These are phyloP conservation scores for Atkinsonella texensis DNA, from an alignment of 2,329 filamentous ascomycete genomes.

Conservation along the genomic window DNA sequence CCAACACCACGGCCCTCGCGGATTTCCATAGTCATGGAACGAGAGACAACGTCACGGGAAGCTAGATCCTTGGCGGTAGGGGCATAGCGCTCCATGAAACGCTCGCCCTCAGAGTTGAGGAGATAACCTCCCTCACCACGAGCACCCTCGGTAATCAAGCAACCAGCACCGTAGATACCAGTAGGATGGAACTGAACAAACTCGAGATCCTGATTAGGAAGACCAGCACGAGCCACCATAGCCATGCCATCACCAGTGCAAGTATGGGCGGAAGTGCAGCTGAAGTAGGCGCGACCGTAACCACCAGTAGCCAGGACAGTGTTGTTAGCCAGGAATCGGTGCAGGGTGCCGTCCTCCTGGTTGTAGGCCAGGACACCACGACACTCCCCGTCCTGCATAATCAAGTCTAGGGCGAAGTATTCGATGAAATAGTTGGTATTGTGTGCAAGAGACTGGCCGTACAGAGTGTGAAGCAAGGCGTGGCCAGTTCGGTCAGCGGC, in stretches of 20 bases:
- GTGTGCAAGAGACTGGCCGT: constrained; percentile 91
- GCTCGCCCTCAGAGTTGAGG: constrained; percentile 93
- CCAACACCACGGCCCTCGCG: constrained; percentile 95
- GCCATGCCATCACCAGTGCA: constrained; percentile 99
- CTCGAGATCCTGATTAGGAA: constrained; percentile 97
- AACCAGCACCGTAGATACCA: constrained; percentile 96
- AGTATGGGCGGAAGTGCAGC: constrained; percentile 94
- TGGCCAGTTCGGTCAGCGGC: constrained; percentile 95
- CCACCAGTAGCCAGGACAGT: constrained; percentile 95
- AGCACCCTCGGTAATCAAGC: constrained; percentile 94
- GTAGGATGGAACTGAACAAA: constrained; percentile 99
- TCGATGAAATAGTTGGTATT: constrained; percentile 99
- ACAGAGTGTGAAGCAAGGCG: constrained; percentile 94
- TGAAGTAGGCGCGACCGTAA: constrained; percentile 97
- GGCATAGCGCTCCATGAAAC: constrained; percentile 98
- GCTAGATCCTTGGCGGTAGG: constrained; percentile 97
- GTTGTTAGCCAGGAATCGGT: constrained; percentile 93
- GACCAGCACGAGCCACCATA: constrained; percentile 94
- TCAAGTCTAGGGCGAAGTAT: constrained; percentile 91
- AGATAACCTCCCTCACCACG: constrained; percentile 98
- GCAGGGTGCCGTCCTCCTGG: constrained; percentile 95
- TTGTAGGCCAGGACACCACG: constrained; percentile 96
- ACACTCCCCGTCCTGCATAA: constrained; percentile 96
- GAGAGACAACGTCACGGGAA: constrained; percentile 88
- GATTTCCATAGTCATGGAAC: constrained; percentile 98